Conservation (phyloP, 2,329 filamentous ascomycete genomes). For the Aspergillus glaucus region DNA sequence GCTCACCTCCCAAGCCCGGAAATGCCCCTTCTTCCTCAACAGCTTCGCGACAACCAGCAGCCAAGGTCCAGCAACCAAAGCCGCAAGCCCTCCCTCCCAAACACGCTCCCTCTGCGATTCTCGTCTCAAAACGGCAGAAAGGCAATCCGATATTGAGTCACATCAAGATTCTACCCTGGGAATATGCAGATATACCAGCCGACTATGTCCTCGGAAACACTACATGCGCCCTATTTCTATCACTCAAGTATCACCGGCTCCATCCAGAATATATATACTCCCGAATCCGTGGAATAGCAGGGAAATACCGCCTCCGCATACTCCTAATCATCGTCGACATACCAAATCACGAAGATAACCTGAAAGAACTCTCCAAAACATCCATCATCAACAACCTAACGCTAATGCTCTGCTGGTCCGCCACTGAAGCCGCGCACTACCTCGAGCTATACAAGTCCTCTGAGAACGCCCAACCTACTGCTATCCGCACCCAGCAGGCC, state of each 20-base stretch:
- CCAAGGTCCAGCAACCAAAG: conserved; percentile 75
- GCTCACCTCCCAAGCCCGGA: conserved; percentile 40
- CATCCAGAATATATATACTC: conserved; percentile 98
- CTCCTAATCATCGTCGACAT: conserved; percentile 92
- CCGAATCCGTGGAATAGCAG: conserved; percentile 75
- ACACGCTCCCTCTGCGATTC: conserved; percentile 65
- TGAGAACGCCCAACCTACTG: conserved; percentile 74
- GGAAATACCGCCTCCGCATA: conserved; percentile 79
- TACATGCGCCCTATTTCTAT: conserved; percentile 87
- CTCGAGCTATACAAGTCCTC: conserved; percentile 92
- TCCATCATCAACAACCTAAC: conserved; percentile 90
- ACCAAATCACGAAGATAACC: conserved; percentile 79
- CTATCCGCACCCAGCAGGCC: conserved; percentile 79
- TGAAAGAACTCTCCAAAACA: conserved; percentile 88
- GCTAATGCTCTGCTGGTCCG: conserved; percentile 87
- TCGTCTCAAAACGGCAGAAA: conserved; percentile 87
- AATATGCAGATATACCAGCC: conserved; percentile 93
- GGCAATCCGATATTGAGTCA: conserved; percentile 86
- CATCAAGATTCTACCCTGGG: conserved; percentile 80
- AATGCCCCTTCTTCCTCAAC: conserved; percentile 42
- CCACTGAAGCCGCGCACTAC: conserved; percentile 87
- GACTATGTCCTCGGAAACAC: conserved; percentile 85
- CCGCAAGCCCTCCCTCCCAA: conserved; percentile 73
- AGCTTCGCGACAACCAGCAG: conserved; percentile 24
- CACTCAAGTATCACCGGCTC: conserved; percentile 91